phyloP scores from a whole-genome alignment of 139 green algal species.

The Pleodorina starrii region DNA sequence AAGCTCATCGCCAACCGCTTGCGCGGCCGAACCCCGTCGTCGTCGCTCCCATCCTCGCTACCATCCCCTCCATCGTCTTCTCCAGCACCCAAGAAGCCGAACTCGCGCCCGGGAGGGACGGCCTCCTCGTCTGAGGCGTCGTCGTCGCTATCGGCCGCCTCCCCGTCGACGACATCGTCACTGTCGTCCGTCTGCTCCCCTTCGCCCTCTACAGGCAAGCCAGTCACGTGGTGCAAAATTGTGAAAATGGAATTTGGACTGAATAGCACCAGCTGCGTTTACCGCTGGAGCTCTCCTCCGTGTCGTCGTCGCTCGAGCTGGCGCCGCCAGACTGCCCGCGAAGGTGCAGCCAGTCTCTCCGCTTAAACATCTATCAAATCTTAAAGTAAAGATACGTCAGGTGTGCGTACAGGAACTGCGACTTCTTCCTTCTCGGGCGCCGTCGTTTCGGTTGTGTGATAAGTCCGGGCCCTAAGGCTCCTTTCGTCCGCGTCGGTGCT shows the following conservation, averaged over 20 bases:
- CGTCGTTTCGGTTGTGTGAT: too few relatives aligned
- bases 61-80: background rate
- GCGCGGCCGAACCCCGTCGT: background rate
- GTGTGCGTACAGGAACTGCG: too few relatives aligned
- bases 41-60: background rate
- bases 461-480: too few relatives aligned
- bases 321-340: slow-evolving; percentile 23
- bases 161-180: background rate
- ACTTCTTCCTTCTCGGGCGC: too few relatives aligned
- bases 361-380: slow-evolving; percentile 32
- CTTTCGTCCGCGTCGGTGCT: too few relatives aligned
- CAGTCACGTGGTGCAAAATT: too few relatives aligned
- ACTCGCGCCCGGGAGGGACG: too few relatives aligned
- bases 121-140: background rate
- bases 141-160: slow-evolving; percentile 9
- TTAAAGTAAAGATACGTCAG: too few relatives aligned
- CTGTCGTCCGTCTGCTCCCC: background rate
- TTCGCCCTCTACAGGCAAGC: background rate
- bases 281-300: background rate
- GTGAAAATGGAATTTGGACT: background rate
- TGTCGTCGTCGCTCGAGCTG: slow-evolving; percentile 14
- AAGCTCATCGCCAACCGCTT: slow-evolving; percentile 29
- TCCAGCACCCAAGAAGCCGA: background rate
- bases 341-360: slow-evolving; percentile 28
- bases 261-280: background rate